Percentiles rank a stretch among this genome's conserved stretches.
These are phyloP conservation scores for Batkoa obscura DNA, from an alignment of 371 early-diverging fungal genomes.

Conservation along the genomic window DNA sequence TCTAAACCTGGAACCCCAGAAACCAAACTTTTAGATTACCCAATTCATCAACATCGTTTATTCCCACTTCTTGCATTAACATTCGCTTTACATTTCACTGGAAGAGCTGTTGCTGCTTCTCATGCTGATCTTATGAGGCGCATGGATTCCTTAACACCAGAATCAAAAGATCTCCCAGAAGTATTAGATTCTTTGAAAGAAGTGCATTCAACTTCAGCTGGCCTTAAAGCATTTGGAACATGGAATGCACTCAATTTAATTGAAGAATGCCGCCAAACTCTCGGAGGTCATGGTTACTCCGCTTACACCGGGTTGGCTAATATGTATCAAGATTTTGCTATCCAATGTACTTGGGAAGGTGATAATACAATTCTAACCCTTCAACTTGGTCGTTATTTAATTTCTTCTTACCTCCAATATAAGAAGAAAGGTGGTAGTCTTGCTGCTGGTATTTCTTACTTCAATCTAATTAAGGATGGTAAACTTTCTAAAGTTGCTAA, in stretches of 20 bases:
- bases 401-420: constrained; percentile 5
- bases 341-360: constrained; percentile 69
- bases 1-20: constrained; percentile 31
- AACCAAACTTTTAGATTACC: constrained; percentile 59
- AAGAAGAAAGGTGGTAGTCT: not conserved
- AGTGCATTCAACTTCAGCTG: constrained; percentile 69
- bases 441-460: not conserved
- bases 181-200: constrained; percentile 51
- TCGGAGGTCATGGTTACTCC: constrained; percentile 79
- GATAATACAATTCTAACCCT: constrained; percentile 66
- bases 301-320: constrained; percentile 55
- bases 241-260: constrained; percentile 47
- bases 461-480: not conserved
- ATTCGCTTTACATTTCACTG: constrained; percentile 56
- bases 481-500: constrained; percentile 23
- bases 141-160: constrained; percentile 7
- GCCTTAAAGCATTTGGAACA: constrained; percentile 62
- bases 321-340: constrained; percentile 42
- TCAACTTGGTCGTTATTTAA: constrained; percentile 51
- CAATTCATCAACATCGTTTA: constrained; percentile 56
- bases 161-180: constrained; percentile 21
- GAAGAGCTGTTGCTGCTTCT: constrained; percentile 41
- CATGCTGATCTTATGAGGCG: constrained; percentile 40
- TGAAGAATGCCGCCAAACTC: constrained; percentile 60
- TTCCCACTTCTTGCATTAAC: constrained; percentile 61